Base-by-base conservation (phyloP, 352 stramenopile genomes). In the Phytophthora brassicae region DNA sequence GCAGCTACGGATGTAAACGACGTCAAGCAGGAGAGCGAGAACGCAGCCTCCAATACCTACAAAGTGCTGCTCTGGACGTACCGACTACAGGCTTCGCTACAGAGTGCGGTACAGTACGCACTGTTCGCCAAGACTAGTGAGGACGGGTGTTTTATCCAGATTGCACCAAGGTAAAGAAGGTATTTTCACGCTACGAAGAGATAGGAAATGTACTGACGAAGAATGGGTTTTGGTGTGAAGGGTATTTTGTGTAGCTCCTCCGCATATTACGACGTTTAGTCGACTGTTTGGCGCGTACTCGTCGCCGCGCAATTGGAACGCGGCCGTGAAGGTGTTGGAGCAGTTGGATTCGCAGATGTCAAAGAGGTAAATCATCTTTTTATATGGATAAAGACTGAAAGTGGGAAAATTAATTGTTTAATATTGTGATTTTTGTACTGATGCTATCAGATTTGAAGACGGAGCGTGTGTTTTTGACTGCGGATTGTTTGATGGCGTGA, bases 391-490 rank as follows among this genome's bases (percentile, higher is more conserved):
- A 41, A 60, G n/a, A 48, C n/a, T 51, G n/a, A 20, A 36, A 46
- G 45, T 48, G 24, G n/a, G 41, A 22, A 38, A 33, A 41, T 31
- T 36, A 22, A n/a, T n/a, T n/a, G n/a, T 45, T 8, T 57, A 3
- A 36, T 28, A 44, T 20, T 41, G 19, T 45, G 7, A 47, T 59
- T 6, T 22, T 58, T 19, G 14, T 50, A 4, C 12, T 60, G 20
- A 26, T 43, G 23, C n/a, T n/a, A n/a, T n/a, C 41, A 91, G 86
- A 33, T 95, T 94, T 60, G 83, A 88, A 26, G 79, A 77, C 45
- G 82, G 84, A 6, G 86, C 86, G 16, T 95, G 86, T 44, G 72
- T 95, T 2, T 92, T 95, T 64, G 86, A 95, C 61, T 95, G 86
- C 41, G 86, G 86, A 2, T 67, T 95, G 16, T 91, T 95, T 56